Evolutionary conservation across 768 basidiomycete genomes (phyloP).

Genomic region (Rhizopogon rudus): DNA sequence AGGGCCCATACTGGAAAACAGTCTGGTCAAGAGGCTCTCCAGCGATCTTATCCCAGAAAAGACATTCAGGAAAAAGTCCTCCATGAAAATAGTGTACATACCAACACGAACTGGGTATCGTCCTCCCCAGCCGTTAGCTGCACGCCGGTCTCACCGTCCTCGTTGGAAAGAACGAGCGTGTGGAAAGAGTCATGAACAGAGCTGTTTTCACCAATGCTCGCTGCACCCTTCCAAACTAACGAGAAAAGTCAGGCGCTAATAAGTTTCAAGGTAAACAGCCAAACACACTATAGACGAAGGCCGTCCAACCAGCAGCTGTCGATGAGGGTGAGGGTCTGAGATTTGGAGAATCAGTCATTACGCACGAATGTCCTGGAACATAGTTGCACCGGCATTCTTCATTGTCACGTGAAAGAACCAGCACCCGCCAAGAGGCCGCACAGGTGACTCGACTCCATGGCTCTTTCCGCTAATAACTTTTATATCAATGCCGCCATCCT

Average conservation of each 20-base stretch:
- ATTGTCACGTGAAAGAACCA: slow-evolving; percentile 87
- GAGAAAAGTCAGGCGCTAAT: slow-evolving; percentile 2
- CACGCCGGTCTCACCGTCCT: slow-evolving; percentile 61
- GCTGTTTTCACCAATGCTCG: slow-evolving; percentile 52
- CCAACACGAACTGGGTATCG: slow-evolving; percentile 72
- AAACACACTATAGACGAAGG: slow-evolving; percentile 75
- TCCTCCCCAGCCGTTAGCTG: slow-evolving; percentile 51
- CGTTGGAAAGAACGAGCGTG: slow-evolving; percentile 77
- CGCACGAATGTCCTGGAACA: slow-evolving; percentile 84
- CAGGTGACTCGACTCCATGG: slow-evolving; percentile 82
- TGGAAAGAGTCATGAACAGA: slow-evolving; percentile 55
- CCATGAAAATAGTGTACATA: slow-evolving; percentile 25
- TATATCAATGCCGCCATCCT: slow-evolving; percentile 61
- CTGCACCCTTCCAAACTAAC: slow-evolving; percentile 42
- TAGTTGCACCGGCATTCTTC: slow-evolving; percentile 45
- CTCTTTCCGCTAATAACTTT: slow-evolving; percentile 89
- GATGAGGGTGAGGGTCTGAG: background rate
- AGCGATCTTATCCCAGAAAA: slow-evolving; percentile 45
- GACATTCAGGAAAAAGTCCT: slow-evolving; percentile 1
- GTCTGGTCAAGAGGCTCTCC: slow-evolving; percentile 88
- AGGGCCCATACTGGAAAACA: slow-evolving; percentile 84
- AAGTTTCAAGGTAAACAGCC: background rate
- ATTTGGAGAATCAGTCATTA: slow-evolving; percentile 3
- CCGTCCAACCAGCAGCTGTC: slow-evolving; percentile 80
- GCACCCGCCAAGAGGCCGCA: slow-evolving; percentile 87